These are phyloP conservation scores for Magnusiomyces magnusii DNA, from an alignment of 1,139 yeast genomes.

Conservation along the genomic window DNA sequence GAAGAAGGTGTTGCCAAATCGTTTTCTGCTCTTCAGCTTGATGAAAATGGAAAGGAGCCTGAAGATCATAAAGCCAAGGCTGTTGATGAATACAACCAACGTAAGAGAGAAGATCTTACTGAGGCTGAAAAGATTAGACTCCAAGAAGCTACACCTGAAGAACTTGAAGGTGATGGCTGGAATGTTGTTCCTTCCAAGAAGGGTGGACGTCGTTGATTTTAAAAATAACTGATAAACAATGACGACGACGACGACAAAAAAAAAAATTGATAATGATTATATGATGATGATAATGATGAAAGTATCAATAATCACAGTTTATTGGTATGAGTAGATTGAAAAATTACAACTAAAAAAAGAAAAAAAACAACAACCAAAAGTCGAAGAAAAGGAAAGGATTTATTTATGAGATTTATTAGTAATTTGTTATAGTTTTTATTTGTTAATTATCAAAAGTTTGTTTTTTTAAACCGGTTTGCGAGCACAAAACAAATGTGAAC, in stretches of 20 bases:
- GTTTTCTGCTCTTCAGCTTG: conserved; percentile 59
- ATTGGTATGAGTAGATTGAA: background rate
- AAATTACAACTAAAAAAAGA: background rate
- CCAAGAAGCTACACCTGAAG: conserved; percentile 36
- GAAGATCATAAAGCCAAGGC: conserved; percentile 21
- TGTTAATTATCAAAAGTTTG: too few species aligned
- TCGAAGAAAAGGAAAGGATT: background rate
- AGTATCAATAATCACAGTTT: background rate
- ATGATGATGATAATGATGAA: background rate
- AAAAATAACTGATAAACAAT: background rate
- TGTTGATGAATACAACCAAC: conserved; percentile 23
- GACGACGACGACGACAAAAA: background rate
- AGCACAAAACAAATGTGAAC: too few species aligned
- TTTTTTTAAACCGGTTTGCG: too few species aligned
- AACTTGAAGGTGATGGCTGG: conserved; percentile 52
- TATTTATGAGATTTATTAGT: background rate
- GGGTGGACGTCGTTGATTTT: conserved; percentile 11
- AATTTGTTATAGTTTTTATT: background rate
- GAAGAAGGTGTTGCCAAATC: conserved; percentile 22
- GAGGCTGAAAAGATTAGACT: conserved; percentile 36
- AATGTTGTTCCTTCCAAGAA: conserved; percentile 49
- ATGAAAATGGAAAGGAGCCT: conserved; percentile 49
- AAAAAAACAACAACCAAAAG: too few species aligned
- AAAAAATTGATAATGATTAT: background rate
- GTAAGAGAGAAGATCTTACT: conserved; percentile 27